Evolutionary conservation across 2,329 filamentous ascomycete genomes (phyloP).

Genomic region (Trichocomaceae sp.): DNA sequence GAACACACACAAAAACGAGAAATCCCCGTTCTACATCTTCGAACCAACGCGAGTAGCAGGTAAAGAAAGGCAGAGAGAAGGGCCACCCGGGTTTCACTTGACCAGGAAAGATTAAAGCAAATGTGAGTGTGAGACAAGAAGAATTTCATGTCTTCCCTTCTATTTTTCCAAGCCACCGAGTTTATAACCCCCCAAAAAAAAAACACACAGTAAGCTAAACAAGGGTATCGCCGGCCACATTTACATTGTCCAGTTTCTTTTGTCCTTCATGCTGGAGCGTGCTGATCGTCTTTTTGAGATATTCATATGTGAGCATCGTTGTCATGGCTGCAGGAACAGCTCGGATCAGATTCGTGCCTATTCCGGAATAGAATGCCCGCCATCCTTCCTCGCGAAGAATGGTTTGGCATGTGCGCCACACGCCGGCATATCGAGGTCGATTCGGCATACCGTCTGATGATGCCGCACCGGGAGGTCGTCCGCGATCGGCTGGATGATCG

Average conservation of each 20-base stretch:
- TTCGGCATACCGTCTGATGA: conserved; percentile 55
- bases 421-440: conserved; percentile 61
- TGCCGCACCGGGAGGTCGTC: conserved; percentile 36
- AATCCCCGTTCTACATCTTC: neutral
- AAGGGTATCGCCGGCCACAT: conserved; percentile 10
- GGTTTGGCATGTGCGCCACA: conserved; percentile 72
- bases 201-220: conserved; percentile 4
- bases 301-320: conserved; percentile 96
- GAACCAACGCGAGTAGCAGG: neutral
- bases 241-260: conserved; percentile 20
- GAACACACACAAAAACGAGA: neutral
- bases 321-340: conserved; percentile 93
- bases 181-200: no score
- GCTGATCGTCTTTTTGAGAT: conserved; percentile 51
- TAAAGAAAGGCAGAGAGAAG: neutral
- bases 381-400: conserved; percentile 90
- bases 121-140: neutral
- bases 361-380: conserved; percentile 92
- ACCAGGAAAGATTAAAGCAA: neutral
- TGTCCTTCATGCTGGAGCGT: conserved; percentile 49
- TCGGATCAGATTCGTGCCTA: conserved; percentile 95
- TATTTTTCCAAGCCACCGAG: neutral
- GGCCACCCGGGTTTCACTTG: neutral
- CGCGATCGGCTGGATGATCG: conserved; percentile 38
- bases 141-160: neutral